Percentiles rank a stretch among this genome's conserved stretches.
Evolutionary conservation across 2,329 filamentous ascomycete species (phyloP).

Genomic region (Fusarium annulatum): DNA sequence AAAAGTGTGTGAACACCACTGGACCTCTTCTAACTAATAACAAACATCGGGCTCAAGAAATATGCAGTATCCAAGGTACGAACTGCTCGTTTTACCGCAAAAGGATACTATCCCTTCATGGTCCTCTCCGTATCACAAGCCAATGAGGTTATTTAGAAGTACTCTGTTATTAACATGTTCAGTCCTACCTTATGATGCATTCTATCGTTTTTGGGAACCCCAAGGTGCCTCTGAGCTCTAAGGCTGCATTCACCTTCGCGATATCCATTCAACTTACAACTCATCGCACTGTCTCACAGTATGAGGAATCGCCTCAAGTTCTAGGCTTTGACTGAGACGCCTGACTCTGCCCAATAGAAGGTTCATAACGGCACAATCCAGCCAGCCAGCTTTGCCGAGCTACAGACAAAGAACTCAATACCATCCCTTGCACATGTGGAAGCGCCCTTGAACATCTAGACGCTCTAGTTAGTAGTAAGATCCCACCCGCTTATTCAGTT

Average conservation of each 20-base stretch:
- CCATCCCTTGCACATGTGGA: constrained; percentile 27
- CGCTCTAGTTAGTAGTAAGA: constrained; percentile 10
- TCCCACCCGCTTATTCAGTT: neutral
- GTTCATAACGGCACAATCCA: constrained; percentile 2
- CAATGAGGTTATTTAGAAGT: neutral
- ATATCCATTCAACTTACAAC: neutral
- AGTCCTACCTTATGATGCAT: neutral
- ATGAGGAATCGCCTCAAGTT: constrained; percentile 27
- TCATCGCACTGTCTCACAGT: constrained; percentile 31
- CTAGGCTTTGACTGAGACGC: constrained; percentile 22
- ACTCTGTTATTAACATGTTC: neutral
- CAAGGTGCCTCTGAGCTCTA: constrained; percentile 11
- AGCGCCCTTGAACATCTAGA: constrained; percentile 12
- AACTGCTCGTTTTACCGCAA: neutral
- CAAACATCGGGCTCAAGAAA: neutral
- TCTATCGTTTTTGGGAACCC: neutral
- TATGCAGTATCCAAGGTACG: neutral
- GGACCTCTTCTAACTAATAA: neutral
- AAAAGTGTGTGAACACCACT: neutral
- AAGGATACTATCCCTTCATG: neutral
- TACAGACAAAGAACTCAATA: constrained; percentile 24
- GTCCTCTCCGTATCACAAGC: neutral
- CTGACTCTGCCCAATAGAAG: constrained; percentile 26
- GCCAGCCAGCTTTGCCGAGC: neutral
- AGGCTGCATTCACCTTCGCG: constrained; percentile 14